Evolutionary conservation across 169 alveolate genomes (phyloP), one percentile per base, ranked within the genome.

Genomic region (Ophryocystis elektroscirrha): DNA sequence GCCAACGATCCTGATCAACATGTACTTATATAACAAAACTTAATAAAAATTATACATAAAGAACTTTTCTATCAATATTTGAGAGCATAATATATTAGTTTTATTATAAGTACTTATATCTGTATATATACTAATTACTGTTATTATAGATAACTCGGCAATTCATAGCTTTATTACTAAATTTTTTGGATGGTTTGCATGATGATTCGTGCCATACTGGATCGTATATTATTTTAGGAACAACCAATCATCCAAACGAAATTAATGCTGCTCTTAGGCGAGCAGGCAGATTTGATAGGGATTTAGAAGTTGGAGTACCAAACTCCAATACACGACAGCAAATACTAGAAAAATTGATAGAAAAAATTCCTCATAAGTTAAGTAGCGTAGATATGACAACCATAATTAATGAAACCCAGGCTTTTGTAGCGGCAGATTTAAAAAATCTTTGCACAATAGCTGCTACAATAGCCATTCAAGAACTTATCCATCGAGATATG

Each of bases 201-300:
- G 82, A 80, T 38, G 78, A 69, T 28, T 32, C 75, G 25, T 28
- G 51, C 29, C 38, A 59, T 2, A 26, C 52, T 25, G 47, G 65
- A 6, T 59, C 67, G 24, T 48, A 75, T 2, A 61, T 85, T 16
- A 61, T 89, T 15, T 69, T 93, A 30, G 95, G 94, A 23, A 73
- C 96, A 26, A 88, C 96, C 12, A 84, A 81, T 53, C 75, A 75
- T 39, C 69, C 78, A 12, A 77, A 82, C 22, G 71, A 79, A 38
- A 51, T 94, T 37, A 94, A 86, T 59, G 74, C 81, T 16, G 88
- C 93, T 16, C 52, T 91, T 18, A 84, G 95, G 53, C 65, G 97
- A 57, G 88, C 94, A 9, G 97, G 97, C 5, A 71, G 96, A 48
- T 76, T 94, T 48, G 99, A 94, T 56, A 73, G 80, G 29, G 95